phyloP scores from a whole-genome alignment of 2,329 filamentous ascomycete species.

The Endothia cerciana region DNA sequence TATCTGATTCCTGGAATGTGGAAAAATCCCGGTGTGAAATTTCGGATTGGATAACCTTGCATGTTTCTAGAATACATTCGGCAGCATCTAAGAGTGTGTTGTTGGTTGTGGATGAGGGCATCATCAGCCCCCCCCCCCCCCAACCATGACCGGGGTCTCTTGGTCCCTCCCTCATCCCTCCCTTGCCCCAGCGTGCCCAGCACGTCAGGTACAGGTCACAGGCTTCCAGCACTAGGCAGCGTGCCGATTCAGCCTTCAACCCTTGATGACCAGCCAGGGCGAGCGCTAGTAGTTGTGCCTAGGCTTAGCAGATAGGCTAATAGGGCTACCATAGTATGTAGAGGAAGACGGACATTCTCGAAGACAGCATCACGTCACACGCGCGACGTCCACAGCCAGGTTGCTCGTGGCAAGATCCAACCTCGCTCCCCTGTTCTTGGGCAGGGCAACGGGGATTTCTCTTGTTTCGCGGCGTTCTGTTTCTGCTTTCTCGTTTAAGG shows the following conservation, averaged over 20 bases:
- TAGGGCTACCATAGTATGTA: neutral
- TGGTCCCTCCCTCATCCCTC: neutral
- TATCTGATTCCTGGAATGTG: neutral
- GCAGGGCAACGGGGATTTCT: neutral
- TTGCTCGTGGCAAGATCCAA: neutral
- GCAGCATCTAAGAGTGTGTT: neutral
- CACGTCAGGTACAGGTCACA: neutral
- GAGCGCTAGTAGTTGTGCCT: neutral
- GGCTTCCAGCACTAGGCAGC: neutral
- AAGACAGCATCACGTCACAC: neutral
- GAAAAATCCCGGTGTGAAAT: neutral
- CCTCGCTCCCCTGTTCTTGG: conserved; percentile 1
- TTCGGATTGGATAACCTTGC: neutral
- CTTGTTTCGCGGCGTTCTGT: neutral
- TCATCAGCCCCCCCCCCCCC: conserved; percentile 14
- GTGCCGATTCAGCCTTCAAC: neutral
- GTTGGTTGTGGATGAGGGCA: conserved; percentile 8
- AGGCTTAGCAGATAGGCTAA: conserved; percentile 2
- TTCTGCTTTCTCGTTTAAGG: neutral
- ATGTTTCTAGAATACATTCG: neutral
- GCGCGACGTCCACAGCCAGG: neutral
- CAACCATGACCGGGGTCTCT: neutral
- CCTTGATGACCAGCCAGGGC: neutral
- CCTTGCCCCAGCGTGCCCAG: neutral
- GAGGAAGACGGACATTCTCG: neutral